Percentiles rank a stretch among this genome's conserved stretches.
phyloP scores from a whole-genome alignment of 441 rosid genomes.

The Adansonia madagascariensis region DNA sequence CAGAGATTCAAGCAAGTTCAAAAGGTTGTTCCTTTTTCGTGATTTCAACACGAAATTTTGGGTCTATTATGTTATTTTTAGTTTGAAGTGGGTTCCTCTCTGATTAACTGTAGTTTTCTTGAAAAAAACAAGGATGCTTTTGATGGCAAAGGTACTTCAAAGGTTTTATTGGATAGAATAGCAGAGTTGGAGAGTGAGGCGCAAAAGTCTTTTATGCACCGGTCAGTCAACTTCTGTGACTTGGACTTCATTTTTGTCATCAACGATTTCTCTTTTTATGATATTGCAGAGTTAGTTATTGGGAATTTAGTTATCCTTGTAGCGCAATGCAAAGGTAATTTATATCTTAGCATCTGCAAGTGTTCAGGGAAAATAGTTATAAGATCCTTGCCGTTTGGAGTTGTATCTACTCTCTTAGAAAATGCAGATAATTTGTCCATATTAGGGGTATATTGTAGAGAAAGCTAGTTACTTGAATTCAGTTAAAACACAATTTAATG shows the following conservation, averaged over 20 bases:
- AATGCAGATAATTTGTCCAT: slow-evolving; percentile 9
- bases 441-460: background rate
- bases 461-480: slow-evolving; percentile 13
- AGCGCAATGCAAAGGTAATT: background rate
- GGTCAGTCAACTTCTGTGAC: slow-evolving; percentile 56
- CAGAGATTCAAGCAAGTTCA: slow-evolving; percentile 52
- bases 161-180: slow-evolving; percentile 72
- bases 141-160: slow-evolving; percentile 89
- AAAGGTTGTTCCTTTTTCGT: slow-evolving; percentile 53
- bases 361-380: background rate
- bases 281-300: background rate
- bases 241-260: slow-evolving; percentile 8
- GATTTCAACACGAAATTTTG: slow-evolving; percentile 7
- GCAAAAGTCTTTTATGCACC: slow-evolving; percentile 98
- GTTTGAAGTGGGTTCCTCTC: background rate
- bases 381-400: slow-evolving; percentile 9
- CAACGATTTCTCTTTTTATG: slow-evolving; percentile 9
- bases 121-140: slow-evolving; percentile 57
- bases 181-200: slow-evolving; percentile 89
- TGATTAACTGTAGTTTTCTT: slow-evolving; percentile 31
- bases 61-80: slow-evolving; percentile 10
- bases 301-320: slow-evolving; percentile 13
- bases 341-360: slow-evolving; percentile 10
- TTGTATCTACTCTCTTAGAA: slow-evolving; percentile 1
- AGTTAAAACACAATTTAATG: background rate